Evolutionary conservation across 768 basidiomycete species (phyloP).

Genomic region (Rhodotorula kratochvilovae): DNA sequence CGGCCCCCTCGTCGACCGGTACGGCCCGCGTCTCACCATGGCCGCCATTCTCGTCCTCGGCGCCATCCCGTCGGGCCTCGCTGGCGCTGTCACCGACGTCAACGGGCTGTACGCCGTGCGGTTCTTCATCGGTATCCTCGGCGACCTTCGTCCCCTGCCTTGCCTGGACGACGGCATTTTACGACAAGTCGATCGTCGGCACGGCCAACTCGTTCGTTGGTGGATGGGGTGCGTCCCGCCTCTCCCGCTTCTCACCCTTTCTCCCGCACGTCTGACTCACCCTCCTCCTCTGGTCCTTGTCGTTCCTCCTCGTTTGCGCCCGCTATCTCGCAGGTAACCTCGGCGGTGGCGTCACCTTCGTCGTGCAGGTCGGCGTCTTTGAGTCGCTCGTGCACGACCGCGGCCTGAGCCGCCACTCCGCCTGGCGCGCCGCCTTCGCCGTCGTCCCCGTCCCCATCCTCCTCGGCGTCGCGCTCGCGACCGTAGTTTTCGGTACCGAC

Average conservation of each 20-base stretch:
- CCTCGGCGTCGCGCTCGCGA: slow-evolving; percentile 51
- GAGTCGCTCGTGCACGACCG: slow-evolving; percentile 46
- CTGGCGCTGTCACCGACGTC: slow-evolving; percentile 54
- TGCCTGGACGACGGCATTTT: slow-evolving; percentile 53
- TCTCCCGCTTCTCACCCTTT: not conserved
- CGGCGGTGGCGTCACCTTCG: slow-evolving; percentile 51
- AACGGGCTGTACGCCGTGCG: slow-evolving; percentile 52
- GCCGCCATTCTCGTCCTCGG: slow-evolving; percentile 56
- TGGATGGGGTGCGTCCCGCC: slow-evolving; percentile 55
- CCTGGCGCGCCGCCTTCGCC: slow-evolving; percentile 59
- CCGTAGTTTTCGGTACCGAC: slow-evolving; percentile 55
- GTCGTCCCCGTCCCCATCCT: slow-evolving; percentile 59
- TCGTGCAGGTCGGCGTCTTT: slow-evolving; percentile 54
- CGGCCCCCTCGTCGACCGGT: slow-evolving; percentile 55
- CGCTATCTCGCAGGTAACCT: not conserved
- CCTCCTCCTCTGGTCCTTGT: too few species aligned
- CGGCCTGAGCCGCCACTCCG: slow-evolving; percentile 46
- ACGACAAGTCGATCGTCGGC: slow-evolving; percentile 54
- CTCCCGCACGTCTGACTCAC: too few species aligned
- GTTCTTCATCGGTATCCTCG: slow-evolving; percentile 56
- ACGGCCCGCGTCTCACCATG: slow-evolving; percentile 53
- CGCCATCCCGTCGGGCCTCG: slow-evolving; percentile 60
- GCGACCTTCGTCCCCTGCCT: slow-evolving; percentile 61
- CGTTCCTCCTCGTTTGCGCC: too few species aligned
- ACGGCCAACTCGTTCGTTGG: slow-evolving; percentile 50